Evolutionary conservation across 768 basidiomycete species (phyloP).

Genomic region (Psilocybe subaeruginosa): DNA sequence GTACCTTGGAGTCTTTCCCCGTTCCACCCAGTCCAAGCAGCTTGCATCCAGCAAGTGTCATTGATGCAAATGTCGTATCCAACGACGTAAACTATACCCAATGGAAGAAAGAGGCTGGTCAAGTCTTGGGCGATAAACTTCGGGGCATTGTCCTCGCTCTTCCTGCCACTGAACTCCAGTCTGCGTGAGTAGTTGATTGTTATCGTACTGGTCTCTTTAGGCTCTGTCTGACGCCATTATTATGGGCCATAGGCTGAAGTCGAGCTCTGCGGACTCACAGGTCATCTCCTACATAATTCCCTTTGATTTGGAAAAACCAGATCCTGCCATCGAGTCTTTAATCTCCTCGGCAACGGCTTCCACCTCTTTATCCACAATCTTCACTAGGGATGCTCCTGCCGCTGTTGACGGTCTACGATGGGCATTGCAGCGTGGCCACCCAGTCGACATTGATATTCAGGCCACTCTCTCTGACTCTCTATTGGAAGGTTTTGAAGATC

Average conservation of each 20-base stretch:
- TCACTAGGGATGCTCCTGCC: conserved; percentile 48
- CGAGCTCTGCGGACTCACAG: conserved; percentile 27
- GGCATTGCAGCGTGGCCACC: conserved; percentile 64
- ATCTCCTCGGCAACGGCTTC: conserved; percentile 42
- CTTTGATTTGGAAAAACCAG: conserved; percentile 55
- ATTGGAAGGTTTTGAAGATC: conserved; percentile 70
- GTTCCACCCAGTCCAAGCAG: conserved; percentile 69
- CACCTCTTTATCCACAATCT: conserved; percentile 61
- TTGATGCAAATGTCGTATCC: conserved; percentile 70
- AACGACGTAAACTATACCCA: conserved; percentile 40
- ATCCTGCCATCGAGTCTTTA: conserved; percentile 40
- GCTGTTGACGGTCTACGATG: conserved; percentile 61
- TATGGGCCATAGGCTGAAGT: conserved; percentile 16
- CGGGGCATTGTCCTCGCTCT: conserved; percentile 62
- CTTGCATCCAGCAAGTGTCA: conserved; percentile 61
- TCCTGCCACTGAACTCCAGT: conserved; percentile 43
- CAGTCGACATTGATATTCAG: conserved; percentile 74
- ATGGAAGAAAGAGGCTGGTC: conserved; percentile 58
- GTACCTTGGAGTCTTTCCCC: conserved; percentile 68
- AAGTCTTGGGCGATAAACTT: conserved; percentile 45
- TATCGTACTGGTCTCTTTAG: not conserved
- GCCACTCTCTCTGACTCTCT: conserved; percentile 54
- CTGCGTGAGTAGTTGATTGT: conserved; percentile 38
- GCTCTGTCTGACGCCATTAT: not conserved
- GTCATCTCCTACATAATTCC: conserved; percentile 65